Evolutionary conservation across 176 grass and related monocot genomes (phyloP), one percentile per base, ranked within the genome.

Genomic region (Phoenix dactylifera): DNA sequence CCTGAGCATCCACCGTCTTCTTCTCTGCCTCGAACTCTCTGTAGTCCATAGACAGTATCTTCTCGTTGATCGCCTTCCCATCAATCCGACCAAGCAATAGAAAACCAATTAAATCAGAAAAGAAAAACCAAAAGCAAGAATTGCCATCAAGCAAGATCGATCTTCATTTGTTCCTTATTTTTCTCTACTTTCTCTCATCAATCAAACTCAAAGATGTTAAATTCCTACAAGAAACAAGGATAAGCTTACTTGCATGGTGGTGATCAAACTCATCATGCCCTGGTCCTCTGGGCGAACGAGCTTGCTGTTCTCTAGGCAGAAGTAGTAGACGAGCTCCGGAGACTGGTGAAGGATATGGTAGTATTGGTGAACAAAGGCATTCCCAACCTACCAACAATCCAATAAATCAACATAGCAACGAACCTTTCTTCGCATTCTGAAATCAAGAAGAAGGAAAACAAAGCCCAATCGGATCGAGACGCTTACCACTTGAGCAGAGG

Each of bases 311-410:
- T 98, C 93, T 79, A 92, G 93, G 82, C 92, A 98, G 73, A 98
- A 98, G 65, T 81, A 81, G 84, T 72, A 73, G 26, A 98, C 84
- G 63, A 83, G 77, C 63, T 98, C 82, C 49, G 93, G 93, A 58
- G 93, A 98, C 67, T 87, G 82, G 81, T 92, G 93, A 26, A 98
- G 84, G 64, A 98, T 92, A 72, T 85, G 86, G 76, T 92, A 98
- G 77, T 98, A 98, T 70, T 98, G 93, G 18, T 88, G 70, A 55
- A 98, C 93, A 59, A 98, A 98, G 29, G 93, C 93, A 77, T 98
- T 88, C 20, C 93, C 93, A 29, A 98, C 85, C 93, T 98, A 60
- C 26, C 67, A 23, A 16, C 14, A 6, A 52, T 30, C 32, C 68
- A 50, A 72, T 80, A 67, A 76, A 67, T 39, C 7, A 20, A 4